phyloP scores from a whole-genome alignment of 352 stramenopile species.

The Elongisporangium prolatum region DNA sequence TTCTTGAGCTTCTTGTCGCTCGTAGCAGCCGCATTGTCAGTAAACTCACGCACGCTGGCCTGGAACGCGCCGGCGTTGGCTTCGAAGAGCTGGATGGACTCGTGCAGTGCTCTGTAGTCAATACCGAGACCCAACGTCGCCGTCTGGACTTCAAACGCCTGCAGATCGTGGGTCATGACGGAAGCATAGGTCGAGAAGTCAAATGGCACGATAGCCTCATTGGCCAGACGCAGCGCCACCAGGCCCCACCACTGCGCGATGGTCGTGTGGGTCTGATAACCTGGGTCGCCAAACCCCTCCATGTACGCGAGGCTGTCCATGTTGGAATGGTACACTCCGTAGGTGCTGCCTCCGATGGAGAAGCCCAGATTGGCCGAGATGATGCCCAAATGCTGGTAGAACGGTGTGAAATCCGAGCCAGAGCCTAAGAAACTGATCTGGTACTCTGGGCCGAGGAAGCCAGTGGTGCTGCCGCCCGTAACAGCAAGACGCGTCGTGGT shows the following conservation, averaged over 20 bases:
- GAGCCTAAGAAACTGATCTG: constrained; percentile 44
- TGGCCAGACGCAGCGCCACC: constrained; percentile 44
- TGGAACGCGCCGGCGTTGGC: constrained; percentile 26
- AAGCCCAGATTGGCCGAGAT: constrained; percentile 69
- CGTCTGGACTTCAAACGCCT: constrained; percentile 9
- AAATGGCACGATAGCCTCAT: constrained; percentile 41
- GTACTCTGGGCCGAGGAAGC: constrained; percentile 33
- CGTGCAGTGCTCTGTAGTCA: constrained; percentile 19
- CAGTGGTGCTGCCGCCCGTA: constrained; percentile 7
- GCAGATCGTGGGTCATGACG: constrained; percentile 43
- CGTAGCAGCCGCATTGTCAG: neutral
- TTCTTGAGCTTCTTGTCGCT: neutral
- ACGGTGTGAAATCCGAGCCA: constrained; percentile 64
- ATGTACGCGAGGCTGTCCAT: constrained; percentile 82
- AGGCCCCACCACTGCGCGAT: constrained; percentile 45
- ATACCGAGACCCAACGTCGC: constrained; percentile 13
- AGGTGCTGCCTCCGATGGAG: constrained; percentile 15
- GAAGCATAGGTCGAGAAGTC: constrained; percentile 48
- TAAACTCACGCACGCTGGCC: constrained; percentile 5
- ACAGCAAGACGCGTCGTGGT: constrained; percentile 17
- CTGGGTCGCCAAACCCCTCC: constrained; percentile 44
- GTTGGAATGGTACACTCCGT: constrained; percentile 79
- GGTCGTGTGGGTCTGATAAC: constrained; percentile 39
- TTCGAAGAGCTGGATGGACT: constrained; percentile 28
- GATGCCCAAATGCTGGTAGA: constrained; percentile 79